Percentiles rank a stretch among this genome's conserved stretches.
phyloP scores from a whole-genome alignment of 495 filamentous ascomycete species.

The Cercophora sp. region DNA sequence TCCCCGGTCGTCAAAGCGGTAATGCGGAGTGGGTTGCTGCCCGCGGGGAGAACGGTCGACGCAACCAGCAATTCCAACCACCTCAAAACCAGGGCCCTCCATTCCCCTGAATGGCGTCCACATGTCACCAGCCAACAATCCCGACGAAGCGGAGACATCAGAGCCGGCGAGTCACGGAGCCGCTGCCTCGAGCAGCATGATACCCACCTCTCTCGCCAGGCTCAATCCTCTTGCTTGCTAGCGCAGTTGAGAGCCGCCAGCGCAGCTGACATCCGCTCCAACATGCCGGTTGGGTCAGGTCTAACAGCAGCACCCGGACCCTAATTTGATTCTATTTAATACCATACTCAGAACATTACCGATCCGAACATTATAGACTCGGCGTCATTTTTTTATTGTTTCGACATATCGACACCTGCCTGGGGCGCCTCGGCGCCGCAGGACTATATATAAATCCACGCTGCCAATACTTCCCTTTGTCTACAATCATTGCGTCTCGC shows the following conservation, averaged over 20 bases:
- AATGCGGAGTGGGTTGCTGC: constrained; percentile 61
- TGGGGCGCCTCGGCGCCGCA: no score
- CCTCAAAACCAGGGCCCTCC: constrained; percentile 30
- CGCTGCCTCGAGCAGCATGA: constrained; percentile 15
- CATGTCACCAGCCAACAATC: no score
- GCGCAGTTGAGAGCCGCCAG: no score
- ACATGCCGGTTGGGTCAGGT: background rate
- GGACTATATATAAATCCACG: no score
- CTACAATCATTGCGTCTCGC: constrained; percentile 1
- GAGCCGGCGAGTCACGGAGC: constrained; percentile 9
- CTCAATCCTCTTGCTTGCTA: no score
- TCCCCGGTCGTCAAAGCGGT: constrained; percentile 56
- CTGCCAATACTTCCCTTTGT: constrained; percentile 1
- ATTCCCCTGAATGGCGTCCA: constrained; percentile 19
- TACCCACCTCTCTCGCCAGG: no score
- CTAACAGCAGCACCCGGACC: background rate
- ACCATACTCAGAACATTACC: background rate
- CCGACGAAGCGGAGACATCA: background rate
- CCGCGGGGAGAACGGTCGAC: constrained; percentile 51
- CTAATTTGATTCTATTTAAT: constrained; percentile 17
- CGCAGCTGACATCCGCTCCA: no score
- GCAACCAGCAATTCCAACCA: constrained; percentile 34
- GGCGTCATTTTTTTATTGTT: constrained; percentile 2
- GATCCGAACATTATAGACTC: constrained; percentile 7
- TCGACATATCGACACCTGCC: background rate